Conservation (phyloP, 1,284 basidiomycete genomes). For the Chiua sp. region DNA sequence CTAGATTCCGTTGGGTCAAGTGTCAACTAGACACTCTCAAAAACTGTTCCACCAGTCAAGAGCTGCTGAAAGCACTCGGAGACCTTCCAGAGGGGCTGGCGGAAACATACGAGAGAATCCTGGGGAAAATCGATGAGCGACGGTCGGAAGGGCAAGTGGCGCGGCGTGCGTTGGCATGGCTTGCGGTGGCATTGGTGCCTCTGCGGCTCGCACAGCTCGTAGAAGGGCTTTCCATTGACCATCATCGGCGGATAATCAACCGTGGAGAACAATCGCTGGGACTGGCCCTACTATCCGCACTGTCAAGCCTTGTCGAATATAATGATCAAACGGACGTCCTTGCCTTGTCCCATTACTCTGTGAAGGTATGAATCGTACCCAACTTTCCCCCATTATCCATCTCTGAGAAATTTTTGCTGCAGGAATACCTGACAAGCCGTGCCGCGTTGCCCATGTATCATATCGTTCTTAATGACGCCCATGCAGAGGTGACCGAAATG, state of each 20-base stretch:
- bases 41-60: not conserved
- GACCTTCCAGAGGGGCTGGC: too few relatives aligned
- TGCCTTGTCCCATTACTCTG: conserved; percentile 1
- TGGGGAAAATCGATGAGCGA: not conserved
- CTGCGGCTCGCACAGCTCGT: not conserved
- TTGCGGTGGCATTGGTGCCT: conserved; percentile 1
- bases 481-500: not conserved
- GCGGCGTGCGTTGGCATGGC: conserved; percentile 1
- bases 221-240: not conserved
- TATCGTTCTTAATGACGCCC: not conserved
- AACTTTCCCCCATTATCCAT: not conserved
- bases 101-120: too few relatives aligned
- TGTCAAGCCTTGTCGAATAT: conserved; percentile 9
- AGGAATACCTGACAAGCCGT: conserved; percentile 1
- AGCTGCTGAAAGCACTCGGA: not conserved
- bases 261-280: not conserved
- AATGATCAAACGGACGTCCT: not conserved
- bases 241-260: not conserved
- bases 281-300: not conserved
- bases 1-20: conserved; percentile 9
- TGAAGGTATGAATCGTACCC: not conserved
- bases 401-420: not conserved
- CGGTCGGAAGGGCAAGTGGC: not conserved
- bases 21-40: conserved; percentile 10
- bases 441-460: not conserved